Evolutionary conservation across 331 rosid genomes (phyloP).

Genomic region (Stylosanthes scabra): DNA sequence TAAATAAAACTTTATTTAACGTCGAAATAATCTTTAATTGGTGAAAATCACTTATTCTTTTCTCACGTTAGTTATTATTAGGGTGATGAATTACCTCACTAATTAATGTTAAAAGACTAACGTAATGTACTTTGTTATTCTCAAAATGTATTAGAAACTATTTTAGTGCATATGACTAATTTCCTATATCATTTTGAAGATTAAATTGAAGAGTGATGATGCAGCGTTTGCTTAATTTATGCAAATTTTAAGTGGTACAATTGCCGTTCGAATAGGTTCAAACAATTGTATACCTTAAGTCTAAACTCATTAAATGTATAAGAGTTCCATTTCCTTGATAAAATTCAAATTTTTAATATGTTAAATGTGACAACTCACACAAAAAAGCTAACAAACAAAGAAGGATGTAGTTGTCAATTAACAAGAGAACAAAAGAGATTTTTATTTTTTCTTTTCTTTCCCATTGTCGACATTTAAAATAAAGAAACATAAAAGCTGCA

Average conservation of each 20-base stretch:
- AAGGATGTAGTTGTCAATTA: neutral
- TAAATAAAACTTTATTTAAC: too few species aligned
- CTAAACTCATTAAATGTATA: neutral
- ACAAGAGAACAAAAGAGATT: neutral
- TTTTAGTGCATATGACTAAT: too few species aligned
- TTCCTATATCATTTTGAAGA: too few species aligned
- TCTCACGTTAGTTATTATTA: too few species aligned
- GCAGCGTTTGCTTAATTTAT: too few species aligned
- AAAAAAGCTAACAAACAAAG: neutral
- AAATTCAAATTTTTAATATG: neutral
- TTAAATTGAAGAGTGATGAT: too few species aligned
- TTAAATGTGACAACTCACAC: constrained; percentile 6
- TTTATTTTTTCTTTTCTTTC: neutral
- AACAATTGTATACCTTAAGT: neutral
- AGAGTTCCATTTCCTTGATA: neutral
- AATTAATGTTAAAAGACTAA: too few species aligned
- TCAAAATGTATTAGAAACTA: too few species aligned
- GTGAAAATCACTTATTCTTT: too few species aligned
- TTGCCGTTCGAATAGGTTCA: neutral
- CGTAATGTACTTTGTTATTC: too few species aligned
- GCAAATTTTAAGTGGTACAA: neutral
- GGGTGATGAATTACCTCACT: too few species aligned
- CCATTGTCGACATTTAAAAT: neutral
- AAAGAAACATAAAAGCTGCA: neutral
- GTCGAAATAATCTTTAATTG: too few species aligned